Evolutionary conservation across 176 grass and related monocot species (phyloP), one percentile per base, ranked within the genome.

Genomic region (Tillandsia leiboldiana): DNA sequence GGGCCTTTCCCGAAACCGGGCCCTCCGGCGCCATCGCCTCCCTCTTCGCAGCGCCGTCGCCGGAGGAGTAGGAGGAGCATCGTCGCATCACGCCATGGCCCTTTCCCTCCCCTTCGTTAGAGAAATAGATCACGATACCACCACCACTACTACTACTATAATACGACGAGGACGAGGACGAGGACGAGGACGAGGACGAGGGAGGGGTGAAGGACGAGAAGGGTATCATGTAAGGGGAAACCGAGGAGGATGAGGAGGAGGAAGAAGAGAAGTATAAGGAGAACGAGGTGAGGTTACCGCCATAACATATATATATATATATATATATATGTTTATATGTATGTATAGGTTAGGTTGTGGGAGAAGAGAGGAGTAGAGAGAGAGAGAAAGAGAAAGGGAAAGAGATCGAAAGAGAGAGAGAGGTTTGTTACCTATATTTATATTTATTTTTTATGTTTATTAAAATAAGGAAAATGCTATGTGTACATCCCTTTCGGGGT

Each of bases 31-130:
- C 66, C 68, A 74, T 64, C 63, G 78, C 64, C 12, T n/a, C 33
- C 65, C 33, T 67, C 67, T 63, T 23, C 66, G 64, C 49, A 56
- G 73, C 74, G 61, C 64, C 59, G 53, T 63, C 70, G 78, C 52
- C 73, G 71, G 78, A 74, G 71, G 62, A 74, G 65, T 33, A 61
- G 48, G 48, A 71, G 71, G 49, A 81, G 42, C 53, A 53, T 81
- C 73, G 70, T 61, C 29, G 77, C 68, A 72, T 81, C 71, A 73
- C 74, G 74, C 78, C 78, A 81, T 81, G 70, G 78, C 73, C 78
- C 70, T 68, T 20, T 24, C 59, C 64, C 64, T 73, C 49, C 64
- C 51, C 51, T 56, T 69, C 50, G 64, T 15, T 71, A 66, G 12
- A 12, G 4, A 53, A 65, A 11, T 23, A 51, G 12, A 20, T 67